Base-by-base conservation (phyloP, 177 flowering plant species). In the Telopea speciosissima region DNA sequence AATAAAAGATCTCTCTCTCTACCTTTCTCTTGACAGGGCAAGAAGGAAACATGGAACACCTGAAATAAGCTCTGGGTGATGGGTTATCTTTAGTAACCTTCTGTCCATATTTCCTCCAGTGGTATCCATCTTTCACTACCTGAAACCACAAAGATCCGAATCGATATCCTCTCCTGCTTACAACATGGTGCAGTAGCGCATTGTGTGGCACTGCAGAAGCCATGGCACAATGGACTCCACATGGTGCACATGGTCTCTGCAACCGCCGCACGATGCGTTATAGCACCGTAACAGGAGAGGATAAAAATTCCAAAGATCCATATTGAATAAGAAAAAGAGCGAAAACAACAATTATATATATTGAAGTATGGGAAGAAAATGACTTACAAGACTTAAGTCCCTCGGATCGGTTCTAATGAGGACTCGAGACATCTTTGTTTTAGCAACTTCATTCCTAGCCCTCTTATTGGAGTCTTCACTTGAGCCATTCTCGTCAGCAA, bases 61-160 rank as follows among this genome's bases (percentile, higher is more conserved):
- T 87, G 75, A 79, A 90, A 68, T 90, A 90, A 72, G 96, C 96
- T 70, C 93, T 76, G 8, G 96, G 93, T 42, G 86, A 90, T 5
- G 90, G 93, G 73, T 87, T 90, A 63, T 90, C 89, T 75, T 83
- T 85, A 0, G 93, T 90, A 12, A 87, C 85, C 78, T 89, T 90
- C 56, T 90, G 96, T 12, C 96, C 93, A 72, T 90, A 90, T 73
- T 90, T 90, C 70, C 93, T 85, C 96, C 96, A 90, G 56, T 89
- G 93, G 71, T 78, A 86, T 70, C 91, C 96, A 80, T 90, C 93
- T 69, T 83, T 86, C 63, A 89, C 88, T 40, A 79, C 72, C 95
- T 88, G 67, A 61, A 70, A 58, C 25, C n/a, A n/a, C n/a, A n/a
- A n/a, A n/a, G n/a, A n/a, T n/a, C n/a, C n/a, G n/a, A n/a, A n/a